A percentile compares a stretch with the other conserved stretches of the same genome.
Evolutionary conservation across 371 early-diverging fungal genomes (phyloP).

Genomic region (Apophysomyces trapeziformis): DNA sequence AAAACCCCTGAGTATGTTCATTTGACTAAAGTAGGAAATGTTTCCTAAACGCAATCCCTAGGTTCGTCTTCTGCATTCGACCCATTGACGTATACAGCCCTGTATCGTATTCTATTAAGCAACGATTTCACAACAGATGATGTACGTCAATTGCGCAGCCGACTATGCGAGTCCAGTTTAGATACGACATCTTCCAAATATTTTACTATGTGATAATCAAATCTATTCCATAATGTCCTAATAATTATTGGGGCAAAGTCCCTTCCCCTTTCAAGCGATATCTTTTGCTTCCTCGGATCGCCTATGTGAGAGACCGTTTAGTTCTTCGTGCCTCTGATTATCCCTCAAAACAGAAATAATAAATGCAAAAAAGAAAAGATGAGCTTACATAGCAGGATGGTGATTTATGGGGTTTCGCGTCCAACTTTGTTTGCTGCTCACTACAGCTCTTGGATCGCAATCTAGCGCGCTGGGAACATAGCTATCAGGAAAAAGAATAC

Average conservation of each 20-base stretch:
- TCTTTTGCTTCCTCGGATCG: background rate
- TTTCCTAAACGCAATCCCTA: background rate
- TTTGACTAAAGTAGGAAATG: background rate
- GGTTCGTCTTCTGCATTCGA: background rate
- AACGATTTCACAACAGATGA: slow-evolving; percentile 1
- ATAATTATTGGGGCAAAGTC: background rate
- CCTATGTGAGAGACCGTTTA: background rate
- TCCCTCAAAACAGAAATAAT: no score
- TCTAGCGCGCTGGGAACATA: background rate
- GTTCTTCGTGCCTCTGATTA: background rate
- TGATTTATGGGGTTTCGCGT: background rate
- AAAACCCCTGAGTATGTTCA: background rate
- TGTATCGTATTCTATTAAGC: slow-evolving; percentile 5
- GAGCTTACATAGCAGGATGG: background rate
- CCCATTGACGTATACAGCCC: background rate
- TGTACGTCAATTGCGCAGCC: slow-evolving; percentile 5
- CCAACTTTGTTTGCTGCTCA: background rate
- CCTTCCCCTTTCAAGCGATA: slow-evolving; percentile 3
- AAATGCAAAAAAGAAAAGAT: background rate
- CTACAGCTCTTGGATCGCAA: slow-evolving; percentile 5
- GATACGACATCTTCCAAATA: background rate
- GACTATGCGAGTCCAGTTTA: slow-evolving; percentile 10
- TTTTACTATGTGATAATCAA: background rate
- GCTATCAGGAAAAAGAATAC: background rate
- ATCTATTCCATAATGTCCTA: background rate